Evolutionary conservation across 139 green algal genomes (phyloP), one percentile per base, ranked within the genome.

Genomic region (Picochlorum sp.): DNA sequence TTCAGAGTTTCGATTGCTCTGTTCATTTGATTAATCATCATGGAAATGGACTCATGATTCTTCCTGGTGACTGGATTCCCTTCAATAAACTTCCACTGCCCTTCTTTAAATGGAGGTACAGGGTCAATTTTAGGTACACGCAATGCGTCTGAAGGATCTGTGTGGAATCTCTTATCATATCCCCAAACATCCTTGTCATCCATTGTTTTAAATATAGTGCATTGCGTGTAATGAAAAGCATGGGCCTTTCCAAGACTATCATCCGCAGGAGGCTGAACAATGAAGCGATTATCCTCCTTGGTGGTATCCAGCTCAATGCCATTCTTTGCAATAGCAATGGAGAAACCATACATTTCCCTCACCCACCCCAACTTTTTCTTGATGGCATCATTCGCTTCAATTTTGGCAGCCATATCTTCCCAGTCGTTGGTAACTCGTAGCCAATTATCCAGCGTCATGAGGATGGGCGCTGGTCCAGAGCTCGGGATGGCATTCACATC

Each of bases 261-360:
- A 72, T 98, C 88, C 3, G 82, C 76, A 1, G 90, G 90, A n/a
- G 88, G 88, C 76, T 97, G 89, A 30, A 71, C 68, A 20, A 92
- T 90, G 16, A 95, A 73, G 16, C 26, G 60, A 66, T 69, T 88
- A 3, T 70, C 15, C 1, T 78, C 77, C 15, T 75, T 67, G 11
- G 76, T 45, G 24, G 86, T 60, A 13, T 81, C 77, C 3, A 73
- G 13, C 10, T 74, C 68, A 13, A 80, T 64, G 4, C 41, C 14
- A 56, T 78, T 68, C n/a, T 74, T 57, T 13, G 77, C 70, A 5
- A 65, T 34, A 4, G 71, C 83, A 2, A 80, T 49, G 15, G 52
- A 72, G 34, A 88, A 95, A 1, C 84, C 88, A 57, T 95, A 95
- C 90, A 96, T 96, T 73, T 96, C 90, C 2, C 90, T 41, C 66